Evolutionary conservation across 2,329 filamentous ascomycete species (phyloP).

Genomic region (Trichoderma sp.): DNA sequence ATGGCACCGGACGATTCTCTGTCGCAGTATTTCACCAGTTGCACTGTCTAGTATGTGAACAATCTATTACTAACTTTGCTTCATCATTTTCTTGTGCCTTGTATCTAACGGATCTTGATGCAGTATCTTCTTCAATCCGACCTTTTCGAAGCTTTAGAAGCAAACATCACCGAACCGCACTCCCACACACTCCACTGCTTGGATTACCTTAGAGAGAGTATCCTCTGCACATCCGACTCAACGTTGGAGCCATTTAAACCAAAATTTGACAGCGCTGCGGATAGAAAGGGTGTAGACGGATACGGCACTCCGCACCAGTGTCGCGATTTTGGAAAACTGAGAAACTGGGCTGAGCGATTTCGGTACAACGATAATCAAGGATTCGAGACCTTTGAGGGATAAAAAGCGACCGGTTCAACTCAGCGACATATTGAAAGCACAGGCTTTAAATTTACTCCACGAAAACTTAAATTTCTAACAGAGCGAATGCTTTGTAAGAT

Average conservation of each 20-base stretch:
- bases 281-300: conserved; percentile 6
- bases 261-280: neutral
- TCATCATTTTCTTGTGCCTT: neutral
- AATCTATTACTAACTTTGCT: neutral
- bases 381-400: neutral
- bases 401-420: neutral
- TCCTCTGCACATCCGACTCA: conserved; percentile 2
- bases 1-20: conserved; percentile 12
- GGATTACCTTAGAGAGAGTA: conserved; percentile 11
- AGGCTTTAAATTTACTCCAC: neutral
- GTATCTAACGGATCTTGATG: neutral
- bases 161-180: conserved; percentile 9
- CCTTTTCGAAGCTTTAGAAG: neutral
- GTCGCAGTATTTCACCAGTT: conserved; percentile 6
- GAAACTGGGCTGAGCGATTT: conserved; percentile 12
- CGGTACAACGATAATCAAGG: conserved; percentile 12
- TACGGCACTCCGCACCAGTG: conserved; percentile 11
- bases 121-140: conserved; percentile 9
- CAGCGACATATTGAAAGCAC: accelerated
- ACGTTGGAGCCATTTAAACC: conserved; percentile 9
- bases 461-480: neutral
- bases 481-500: neutral
- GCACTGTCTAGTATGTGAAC: conserved; percentile 3
- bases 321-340: neutral
- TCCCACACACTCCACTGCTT: conserved; percentile 13